These are phyloP conservation scores for Phytophthora sansomeana DNA, from an alignment of 352 stramenopile species.

Conservation along the genomic window DNA sequence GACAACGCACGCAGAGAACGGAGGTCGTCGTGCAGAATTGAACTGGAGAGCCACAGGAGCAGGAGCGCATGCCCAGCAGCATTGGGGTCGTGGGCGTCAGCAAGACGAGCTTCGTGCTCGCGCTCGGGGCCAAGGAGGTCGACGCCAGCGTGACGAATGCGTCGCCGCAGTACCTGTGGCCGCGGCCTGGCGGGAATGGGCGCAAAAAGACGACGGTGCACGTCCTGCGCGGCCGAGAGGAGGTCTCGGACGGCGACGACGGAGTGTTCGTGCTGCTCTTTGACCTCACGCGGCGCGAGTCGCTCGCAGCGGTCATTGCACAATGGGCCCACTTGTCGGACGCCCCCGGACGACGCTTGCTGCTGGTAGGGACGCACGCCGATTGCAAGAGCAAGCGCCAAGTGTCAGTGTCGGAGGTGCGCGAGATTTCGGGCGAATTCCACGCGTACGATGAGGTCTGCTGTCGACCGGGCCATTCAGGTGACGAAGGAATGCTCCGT, in stretches of 20 bases:
- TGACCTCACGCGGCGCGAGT: slow-evolving; percentile 51
- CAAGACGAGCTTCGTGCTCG: slow-evolving; percentile 61
- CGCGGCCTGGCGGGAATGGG: slow-evolving; percentile 18
- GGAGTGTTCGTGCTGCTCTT: slow-evolving; percentile 63
- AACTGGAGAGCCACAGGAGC: slow-evolving; percentile 4
- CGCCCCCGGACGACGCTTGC: slow-evolving; percentile 24
- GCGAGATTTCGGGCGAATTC: slow-evolving; percentile 58
- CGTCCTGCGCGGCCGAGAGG: slow-evolving; percentile 29
- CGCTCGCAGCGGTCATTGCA: slow-evolving; percentile 47
- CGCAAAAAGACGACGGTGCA: slow-evolving; percentile 21
- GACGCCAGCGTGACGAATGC: slow-evolving; percentile 3
- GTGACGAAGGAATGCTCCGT: slow-evolving; percentile 29
- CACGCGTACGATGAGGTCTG: slow-evolving; percentile 69
- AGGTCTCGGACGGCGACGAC: slow-evolving; percentile 20
- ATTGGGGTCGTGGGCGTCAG: slow-evolving; percentile 58
- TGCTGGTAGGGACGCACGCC: slow-evolving; percentile 68
- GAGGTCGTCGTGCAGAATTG: slow-evolving; percentile 4
- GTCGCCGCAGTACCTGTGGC: slow-evolving; percentile 28
- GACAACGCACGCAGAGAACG: slow-evolving; percentile 18
- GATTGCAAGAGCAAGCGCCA: slow-evolving; percentile 49
- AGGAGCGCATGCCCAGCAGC: slow-evolving; percentile 27
- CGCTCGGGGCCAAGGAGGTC: slow-evolving; percentile 46
- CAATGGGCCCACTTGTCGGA: slow-evolving; percentile 52
- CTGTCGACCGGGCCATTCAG: slow-evolving; percentile 19
- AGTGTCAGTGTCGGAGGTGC: slow-evolving; percentile 47